Evolutionary conservation across 371 early-diverging fungal species (phyloP).

Genomic region (Mucor plumbeus): DNA sequence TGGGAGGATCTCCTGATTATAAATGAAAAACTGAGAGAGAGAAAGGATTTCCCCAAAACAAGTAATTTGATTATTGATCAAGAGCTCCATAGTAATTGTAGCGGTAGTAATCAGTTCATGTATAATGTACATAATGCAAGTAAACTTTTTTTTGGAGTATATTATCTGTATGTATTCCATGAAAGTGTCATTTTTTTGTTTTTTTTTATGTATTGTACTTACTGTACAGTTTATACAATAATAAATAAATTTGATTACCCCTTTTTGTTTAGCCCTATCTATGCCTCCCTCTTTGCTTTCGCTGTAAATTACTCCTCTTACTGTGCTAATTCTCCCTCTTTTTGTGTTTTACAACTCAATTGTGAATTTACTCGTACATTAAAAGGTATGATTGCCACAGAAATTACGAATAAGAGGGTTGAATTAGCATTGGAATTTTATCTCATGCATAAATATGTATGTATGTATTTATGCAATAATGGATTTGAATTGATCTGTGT

Average conservation of each 20-base stretch:
- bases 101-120: conserved; percentile 13
- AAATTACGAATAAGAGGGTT: background rate
- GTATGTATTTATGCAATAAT: no score
- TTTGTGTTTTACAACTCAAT: background rate
- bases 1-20: background rate
- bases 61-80: background rate
- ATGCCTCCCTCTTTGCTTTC: no score
- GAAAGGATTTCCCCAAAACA: background rate
- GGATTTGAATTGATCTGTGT: no score
- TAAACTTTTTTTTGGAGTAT: background rate
- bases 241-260: background rate
- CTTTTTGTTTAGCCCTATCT: background rate
- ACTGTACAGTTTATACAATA: no score
- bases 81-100: background rate
- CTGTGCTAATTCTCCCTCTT: background rate
- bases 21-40: background rate
- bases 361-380: background rate
- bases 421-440: background rate
- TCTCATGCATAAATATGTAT: no score
- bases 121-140: conserved; percentile 5
- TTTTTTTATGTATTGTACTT: background rate
- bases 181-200: background rate
- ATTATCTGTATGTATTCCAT: background rate
- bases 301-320: background rate
- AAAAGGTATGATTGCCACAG: background rate